phyloP scores from a whole-genome alignment of 768 basidiomycete species.

The Boletus insuetus region DNA sequence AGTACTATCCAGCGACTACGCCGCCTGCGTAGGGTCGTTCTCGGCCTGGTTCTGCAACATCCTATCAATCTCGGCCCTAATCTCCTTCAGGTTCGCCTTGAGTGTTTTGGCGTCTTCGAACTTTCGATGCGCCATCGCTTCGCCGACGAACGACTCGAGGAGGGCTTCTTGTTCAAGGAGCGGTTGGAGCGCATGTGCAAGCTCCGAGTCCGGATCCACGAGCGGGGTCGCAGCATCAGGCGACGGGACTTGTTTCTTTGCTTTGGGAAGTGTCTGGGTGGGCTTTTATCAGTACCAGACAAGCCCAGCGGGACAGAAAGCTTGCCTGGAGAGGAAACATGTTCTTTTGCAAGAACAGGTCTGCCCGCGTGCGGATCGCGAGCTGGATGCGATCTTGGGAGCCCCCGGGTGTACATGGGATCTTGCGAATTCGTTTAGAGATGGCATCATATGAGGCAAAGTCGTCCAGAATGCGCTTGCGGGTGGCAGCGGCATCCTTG shows the following conservation, averaged over 20 bases:
- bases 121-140: constrained; percentile 86
- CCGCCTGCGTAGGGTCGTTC: not conserved
- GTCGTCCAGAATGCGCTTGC: constrained; percentile 80
- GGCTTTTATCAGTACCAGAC: not conserved
- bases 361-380: constrained; percentile 76
- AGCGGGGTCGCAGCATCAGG: constrained; percentile 20
- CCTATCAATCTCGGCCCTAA: constrained; percentile 78
- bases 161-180: constrained; percentile 92
- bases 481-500: constrained; percentile 63
- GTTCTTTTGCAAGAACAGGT: constrained; percentile 80
- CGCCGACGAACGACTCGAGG: constrained; percentile 85
- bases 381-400: constrained; percentile 84
- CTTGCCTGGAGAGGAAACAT: constrained; percentile 59
- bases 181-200: constrained; percentile 78
- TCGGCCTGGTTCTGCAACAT: constrained; percentile 42
- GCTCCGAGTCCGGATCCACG: constrained; percentile 65
- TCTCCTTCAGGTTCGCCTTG: constrained; percentile 76
- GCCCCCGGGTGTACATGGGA: constrained; percentile 64
- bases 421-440: constrained; percentile 75
- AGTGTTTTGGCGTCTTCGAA: constrained; percentile 93
- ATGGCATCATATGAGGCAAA: constrained; percentile 89
- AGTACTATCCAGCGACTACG: not conserved
- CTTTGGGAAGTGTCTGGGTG: constrained; percentile 47
- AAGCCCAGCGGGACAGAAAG: not conserved
- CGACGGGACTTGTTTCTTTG: constrained; percentile 32